Evolutionary conservation across 2,329 filamentous ascomycete genomes (phyloP).

Genomic region (Stylonectria norvegica): DNA sequence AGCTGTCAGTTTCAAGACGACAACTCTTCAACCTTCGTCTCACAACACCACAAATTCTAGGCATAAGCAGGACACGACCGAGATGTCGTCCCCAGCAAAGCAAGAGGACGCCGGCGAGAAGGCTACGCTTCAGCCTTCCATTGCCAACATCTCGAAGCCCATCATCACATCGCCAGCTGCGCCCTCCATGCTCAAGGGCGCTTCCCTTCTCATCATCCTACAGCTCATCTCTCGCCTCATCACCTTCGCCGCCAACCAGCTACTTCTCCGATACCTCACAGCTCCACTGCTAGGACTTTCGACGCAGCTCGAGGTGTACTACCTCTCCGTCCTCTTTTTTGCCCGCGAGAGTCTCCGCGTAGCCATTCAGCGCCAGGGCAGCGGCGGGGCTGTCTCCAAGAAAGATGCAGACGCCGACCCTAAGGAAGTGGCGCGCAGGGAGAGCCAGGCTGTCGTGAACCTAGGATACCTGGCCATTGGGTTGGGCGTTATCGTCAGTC

Average conservation of each 20-base stretch:
- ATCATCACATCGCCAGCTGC: neutral
- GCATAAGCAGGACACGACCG: too few relatives aligned
- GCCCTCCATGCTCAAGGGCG: slow-evolving; percentile 59
- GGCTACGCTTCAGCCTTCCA: too few relatives aligned
- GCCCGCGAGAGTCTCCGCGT: slow-evolving; percentile 86
- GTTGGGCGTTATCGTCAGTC: slow-evolving; percentile 63
- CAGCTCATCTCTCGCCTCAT: slow-evolving; percentile 83
- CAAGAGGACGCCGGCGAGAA: neutral
- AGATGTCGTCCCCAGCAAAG: neutral
- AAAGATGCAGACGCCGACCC: slow-evolving; percentile 8
- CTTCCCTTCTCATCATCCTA: slow-evolving; percentile 80
- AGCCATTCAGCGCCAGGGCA: slow-evolving; percentile 77
- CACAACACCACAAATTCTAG: too few relatives aligned
- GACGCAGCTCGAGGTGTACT: slow-evolving; percentile 88
- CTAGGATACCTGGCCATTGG: slow-evolving; percentile 75
- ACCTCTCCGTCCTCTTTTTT: slow-evolving; percentile 91
- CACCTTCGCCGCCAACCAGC: slow-evolving; percentile 89
- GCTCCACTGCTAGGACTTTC: slow-evolving; percentile 81
- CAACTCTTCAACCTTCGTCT: too few relatives aligned
- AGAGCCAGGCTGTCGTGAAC: slow-evolving; percentile 78
- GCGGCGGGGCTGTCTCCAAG: slow-evolving; percentile 8
- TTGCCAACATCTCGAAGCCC: neutral
- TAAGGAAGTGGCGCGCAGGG: slow-evolving; percentile 26
- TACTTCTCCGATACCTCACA: slow-evolving; percentile 83
- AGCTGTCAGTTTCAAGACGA: too few relatives aligned